Base-by-base conservation (phyloP, 805 yeast species). In the Metschnikowia noctiluminum region DNA sequence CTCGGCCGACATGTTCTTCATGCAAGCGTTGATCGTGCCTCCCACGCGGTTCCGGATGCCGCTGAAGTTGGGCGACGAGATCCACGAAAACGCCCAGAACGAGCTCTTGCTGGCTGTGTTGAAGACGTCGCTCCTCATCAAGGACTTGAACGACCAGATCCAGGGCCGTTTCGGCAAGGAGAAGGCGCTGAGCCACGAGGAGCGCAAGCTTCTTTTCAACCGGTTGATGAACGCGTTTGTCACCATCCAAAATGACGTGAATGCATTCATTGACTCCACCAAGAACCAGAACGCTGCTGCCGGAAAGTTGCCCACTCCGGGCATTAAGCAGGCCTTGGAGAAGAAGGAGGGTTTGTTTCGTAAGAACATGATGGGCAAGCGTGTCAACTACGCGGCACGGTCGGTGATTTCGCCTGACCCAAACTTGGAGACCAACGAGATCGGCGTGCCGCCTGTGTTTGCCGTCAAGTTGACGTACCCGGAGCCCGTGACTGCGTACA, bases 321-420 rank as follows among this genome's bases (percentile, higher is more conserved):
- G 99, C 74, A 82, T 94, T 62, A 94, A 94, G 67, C 99, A 94
- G 76, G 96, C 96, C 10, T 77, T 94, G 63, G 99, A 94, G 70
- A 92, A 94, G 83, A 94, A 94, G 68, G 99, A 94, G 71, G 99
- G 99, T 66, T 77, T 92, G 56, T 94, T 94, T 78, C 83, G 99
- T 76, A 94, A 92, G 67, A 96, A 94, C 65, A 94, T 94, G 99
- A 94, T 94, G 99, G 99, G 99, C 66, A 94, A 94, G 78, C 90
- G 99, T 77, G 99, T 94, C 51, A 95, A 94, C 68, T 92, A 89
- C 63, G 97, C 98, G 46, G 99, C 99, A 44, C 89, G 99, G 73
- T 92, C 99, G 9, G 99, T 94, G 61, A 94, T 94, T 71, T 91
- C 98, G 7, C 98, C 98, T 6, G 99, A 94, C 73, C 99, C 99